These are phyloP conservation scores for Panaeolus papilionaceus DNA, from an alignment of 768 basidiomycete genomes.

Conservation along the genomic window DNA sequence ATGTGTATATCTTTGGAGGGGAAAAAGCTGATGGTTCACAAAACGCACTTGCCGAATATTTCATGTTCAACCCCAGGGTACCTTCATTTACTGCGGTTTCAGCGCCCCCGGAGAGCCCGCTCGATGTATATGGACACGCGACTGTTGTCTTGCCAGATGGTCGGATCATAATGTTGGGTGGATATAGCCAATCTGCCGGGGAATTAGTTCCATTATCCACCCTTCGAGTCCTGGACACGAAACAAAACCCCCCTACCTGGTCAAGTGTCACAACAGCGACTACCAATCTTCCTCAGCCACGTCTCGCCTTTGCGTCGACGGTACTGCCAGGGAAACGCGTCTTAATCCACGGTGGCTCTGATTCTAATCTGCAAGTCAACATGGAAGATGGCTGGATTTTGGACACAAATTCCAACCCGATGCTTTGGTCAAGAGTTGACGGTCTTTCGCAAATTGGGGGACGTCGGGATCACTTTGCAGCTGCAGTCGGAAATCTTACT, in stretches of 20 bases:
- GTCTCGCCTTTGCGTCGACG: slow-evolving; percentile 67
- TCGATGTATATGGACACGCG: slow-evolving; percentile 72
- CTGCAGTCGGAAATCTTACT: slow-evolving; percentile 62
- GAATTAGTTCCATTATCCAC: slow-evolving; percentile 60
- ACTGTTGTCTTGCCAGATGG: slow-evolving; percentile 75
- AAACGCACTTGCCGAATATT: slow-evolving; percentile 66
- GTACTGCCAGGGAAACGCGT: slow-evolving; percentile 58
- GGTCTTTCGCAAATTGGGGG: slow-evolving; percentile 63
- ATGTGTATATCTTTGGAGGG: slow-evolving; percentile 79
- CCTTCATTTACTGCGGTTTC: slow-evolving; percentile 64
- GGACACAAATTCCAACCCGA: slow-evolving; percentile 58
- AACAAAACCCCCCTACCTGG: slow-evolving; percentile 56
- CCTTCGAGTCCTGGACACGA: slow-evolving; percentile 71
- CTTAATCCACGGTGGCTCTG: slow-evolving; percentile 82
- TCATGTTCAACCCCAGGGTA: slow-evolving; percentile 57
- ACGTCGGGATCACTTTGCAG: slow-evolving; percentile 78
- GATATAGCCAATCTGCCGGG: slow-evolving; percentile 56
- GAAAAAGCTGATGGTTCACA: slow-evolving; percentile 83
- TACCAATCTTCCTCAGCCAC: slow-evolving; percentile 56
- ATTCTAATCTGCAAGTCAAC: slow-evolving; percentile 58
- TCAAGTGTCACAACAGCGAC: slow-evolving; percentile 42
- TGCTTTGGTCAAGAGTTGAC: slow-evolving; percentile 62
- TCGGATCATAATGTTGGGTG: slow-evolving; percentile 77
- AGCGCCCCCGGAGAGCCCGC: slow-evolving; percentile 50
- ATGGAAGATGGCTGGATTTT: slow-evolving; percentile 76